phyloP scores from a whole-genome alignment of 1,284 basidiomycete genomes.

The Sphagnurus paluster region DNA sequence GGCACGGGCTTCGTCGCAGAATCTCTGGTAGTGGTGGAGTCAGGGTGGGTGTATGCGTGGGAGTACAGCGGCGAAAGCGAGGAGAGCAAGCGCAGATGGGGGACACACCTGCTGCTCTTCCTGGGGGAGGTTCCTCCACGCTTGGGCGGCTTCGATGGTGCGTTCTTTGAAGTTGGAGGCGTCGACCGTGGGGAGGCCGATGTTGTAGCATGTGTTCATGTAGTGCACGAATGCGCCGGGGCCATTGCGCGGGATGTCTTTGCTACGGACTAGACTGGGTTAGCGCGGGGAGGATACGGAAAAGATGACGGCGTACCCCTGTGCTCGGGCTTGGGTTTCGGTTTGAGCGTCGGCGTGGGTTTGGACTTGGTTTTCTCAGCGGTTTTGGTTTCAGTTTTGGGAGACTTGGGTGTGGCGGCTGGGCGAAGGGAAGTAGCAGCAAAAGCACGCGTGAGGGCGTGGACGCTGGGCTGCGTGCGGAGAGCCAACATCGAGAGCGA shows the following conservation, averaged over 20 bases:
- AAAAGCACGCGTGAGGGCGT: no score
- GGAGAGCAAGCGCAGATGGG: background rate
- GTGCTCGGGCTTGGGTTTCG: no score
- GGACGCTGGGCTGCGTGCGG: no score
- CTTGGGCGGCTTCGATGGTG: background rate
- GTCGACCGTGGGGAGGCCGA: background rate
- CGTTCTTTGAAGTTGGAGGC: background rate
- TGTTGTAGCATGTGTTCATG: background rate
- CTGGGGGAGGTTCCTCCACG: conserved; percentile 14
- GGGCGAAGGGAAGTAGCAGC: no score
- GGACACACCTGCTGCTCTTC: conserved; percentile 15
- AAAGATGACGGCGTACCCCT: no score
- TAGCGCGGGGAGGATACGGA: no score
- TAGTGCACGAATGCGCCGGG: conserved; percentile 2
- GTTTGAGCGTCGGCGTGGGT: no score
- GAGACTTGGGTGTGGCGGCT: no score
- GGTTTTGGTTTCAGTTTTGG: no score
- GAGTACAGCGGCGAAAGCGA: background rate
- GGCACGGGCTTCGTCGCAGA: background rate
- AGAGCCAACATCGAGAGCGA: no score
- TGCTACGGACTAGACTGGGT: no score
- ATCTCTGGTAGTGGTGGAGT: conserved; percentile 7
- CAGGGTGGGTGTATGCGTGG: background rate
- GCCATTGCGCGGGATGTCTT: conserved; percentile 2
- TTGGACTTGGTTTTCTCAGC: no score